Evolutionary conservation across 2,329 filamentous ascomycete species (phyloP).

Genomic region (Ampelomyces quisqualis): DNA sequence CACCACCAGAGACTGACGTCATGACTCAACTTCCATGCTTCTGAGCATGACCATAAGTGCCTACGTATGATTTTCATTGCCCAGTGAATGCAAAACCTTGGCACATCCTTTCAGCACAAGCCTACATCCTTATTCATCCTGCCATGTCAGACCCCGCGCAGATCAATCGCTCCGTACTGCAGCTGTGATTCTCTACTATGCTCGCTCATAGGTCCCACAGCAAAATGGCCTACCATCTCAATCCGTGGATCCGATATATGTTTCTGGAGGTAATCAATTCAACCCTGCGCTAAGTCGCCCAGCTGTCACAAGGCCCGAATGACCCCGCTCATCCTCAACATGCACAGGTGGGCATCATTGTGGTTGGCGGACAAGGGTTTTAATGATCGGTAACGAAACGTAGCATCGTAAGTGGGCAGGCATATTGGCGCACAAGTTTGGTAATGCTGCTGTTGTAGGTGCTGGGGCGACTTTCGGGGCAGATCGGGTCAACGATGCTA

Average conservation of each 20-base stretch:
- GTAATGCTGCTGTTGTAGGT: conserved; percentile 19
- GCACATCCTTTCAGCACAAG: background rate
- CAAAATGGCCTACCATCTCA: conserved; percentile 18
- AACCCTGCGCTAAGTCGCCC: conserved; percentile 20
- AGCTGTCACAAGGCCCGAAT: conserved; percentile 23
- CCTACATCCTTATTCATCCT: no score
- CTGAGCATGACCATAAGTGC: background rate
- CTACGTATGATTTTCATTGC: background rate
- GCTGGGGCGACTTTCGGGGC: conserved; percentile 23
- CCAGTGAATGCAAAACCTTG: background rate
- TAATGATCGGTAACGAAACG: background rate
- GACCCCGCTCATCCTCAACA: conserved; percentile 21
- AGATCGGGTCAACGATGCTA: conserved; percentile 23
- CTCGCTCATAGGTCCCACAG: conserved; percentile 7
- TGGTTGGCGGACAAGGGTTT: background rate
- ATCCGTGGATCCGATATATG: conserved; percentile 19
- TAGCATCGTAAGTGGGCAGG: conserved; percentile 25
- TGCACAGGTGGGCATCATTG: conserved; percentile 13
- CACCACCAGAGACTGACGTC: no score
- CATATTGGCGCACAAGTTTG: conserved; percentile 22
- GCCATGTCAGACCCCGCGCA: conserved; percentile 20
- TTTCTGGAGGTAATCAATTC: conserved; percentile 15
- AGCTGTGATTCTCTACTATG: no score
- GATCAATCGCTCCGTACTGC: conserved; percentile 18
- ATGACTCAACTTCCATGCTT: background rate